Base-by-base conservation (phyloP, 768 basidiomycete species). In the Lyophyllum shimeji region DNA sequence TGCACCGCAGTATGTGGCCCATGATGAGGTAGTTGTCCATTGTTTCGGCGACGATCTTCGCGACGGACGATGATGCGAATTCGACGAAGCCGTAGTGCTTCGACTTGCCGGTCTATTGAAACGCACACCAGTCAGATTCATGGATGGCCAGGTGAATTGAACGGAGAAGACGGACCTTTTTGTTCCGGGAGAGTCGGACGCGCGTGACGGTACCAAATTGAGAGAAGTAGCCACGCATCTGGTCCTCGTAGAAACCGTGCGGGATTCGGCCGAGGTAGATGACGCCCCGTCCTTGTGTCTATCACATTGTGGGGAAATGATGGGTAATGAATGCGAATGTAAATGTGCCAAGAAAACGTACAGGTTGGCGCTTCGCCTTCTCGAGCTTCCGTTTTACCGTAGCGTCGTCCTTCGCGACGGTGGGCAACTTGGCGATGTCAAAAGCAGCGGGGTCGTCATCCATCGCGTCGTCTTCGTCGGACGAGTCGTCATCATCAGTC, bases 61-160 rank as follows among this genome's bases (percentile, higher is more conserved):
- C 95, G 27, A 98, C 95, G 0, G 88, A 80, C 18, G 84, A 81
- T 42, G 93, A 95, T 52, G 87, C 84, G 69, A 99, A 97, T 72
- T 98, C 96, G 65, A 99, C 79, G 77, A 96, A 98, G 2, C 85
- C 96, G 71, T 96, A 98, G 71, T 98, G 96, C 73, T 98, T 99
- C 45, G 96, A 96, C 59, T 82, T 82, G 52, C 97, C 97, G 13
- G 94, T 96, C 95, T 98, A 60, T 1, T 18, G 51, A 34, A 43
- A n/a, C n/a, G 25, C 50, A 45, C 17, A 3, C 53, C 23, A 13
- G 21, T 53, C 40, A 44, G 21, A 52, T 33, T 42, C 49, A 46
- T 7, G 44, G 17, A 20, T 15, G 20, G 33, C 17, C 24, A 29
- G 24, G 23, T 12, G 18, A 44, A 42, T 44, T 12, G 45, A 11